Base-by-base conservation (phyloP, 2,329 filamentous ascomycete species). In the Raffaelea deltoideospora region DNA sequence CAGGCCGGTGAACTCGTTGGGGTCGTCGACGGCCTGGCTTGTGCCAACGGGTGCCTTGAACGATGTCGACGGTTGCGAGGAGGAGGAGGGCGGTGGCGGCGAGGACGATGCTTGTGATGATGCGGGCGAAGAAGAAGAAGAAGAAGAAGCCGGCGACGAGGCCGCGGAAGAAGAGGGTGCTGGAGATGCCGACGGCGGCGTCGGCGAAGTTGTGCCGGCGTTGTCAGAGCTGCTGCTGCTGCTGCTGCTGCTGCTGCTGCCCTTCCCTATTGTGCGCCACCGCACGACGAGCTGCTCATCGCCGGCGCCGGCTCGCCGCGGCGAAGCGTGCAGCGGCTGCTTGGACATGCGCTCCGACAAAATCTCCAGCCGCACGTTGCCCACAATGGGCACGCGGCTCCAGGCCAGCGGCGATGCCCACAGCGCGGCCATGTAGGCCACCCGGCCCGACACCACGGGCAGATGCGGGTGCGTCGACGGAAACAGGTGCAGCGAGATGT, bases 321-420 rank as follows among this genome's bases (percentile, higher is more conserved):
- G 32, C 18, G 65, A 53, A 38, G 68, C 57, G 51, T 60, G 63
- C 21, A 64, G 47, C 8, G 64, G 64, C 44, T 67, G 67, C 41
- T 72, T 70, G 39, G 79, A 73, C 71, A 98, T 90, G 47, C 88
- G 81, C 63, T 94, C 87, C 11, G 83, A 88, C 15, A 93, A 58
- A 36, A 98, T 90, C 48, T 84, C 76, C 10, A 98, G 70, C 47
- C 76, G 78, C 31, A 95, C 84, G 50, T 94, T 93, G 46, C 88
- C 87, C 23, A 95, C 71, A 17, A 96, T 73, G 3, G 90, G 90
- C 1, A 98, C 70, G 21, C 83, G 76, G 50, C 92, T 92, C 90
- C 90, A 98, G 22, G 87, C 88, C 35, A 98, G 79, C 0, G 90
- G 90, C 0, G 87, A 86, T 1, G 90, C 95, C 87, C 87, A 96